phyloP scores from a whole-genome alignment of 129 eudicot genomes.

The Artemisia argyi region DNA sequence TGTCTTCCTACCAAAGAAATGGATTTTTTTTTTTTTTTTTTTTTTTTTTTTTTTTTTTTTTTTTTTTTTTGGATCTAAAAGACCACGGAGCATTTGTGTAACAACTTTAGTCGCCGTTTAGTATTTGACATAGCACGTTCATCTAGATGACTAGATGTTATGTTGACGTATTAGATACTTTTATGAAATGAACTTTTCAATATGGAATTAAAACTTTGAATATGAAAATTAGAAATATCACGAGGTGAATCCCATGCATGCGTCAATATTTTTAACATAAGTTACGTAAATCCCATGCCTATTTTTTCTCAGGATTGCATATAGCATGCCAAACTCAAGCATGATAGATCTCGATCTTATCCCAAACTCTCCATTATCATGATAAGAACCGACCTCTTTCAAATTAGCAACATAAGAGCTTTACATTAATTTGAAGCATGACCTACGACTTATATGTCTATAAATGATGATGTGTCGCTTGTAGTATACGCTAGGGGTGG shows the following conservation, averaged over 20 bases:
- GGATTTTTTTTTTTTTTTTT: too few species aligned
- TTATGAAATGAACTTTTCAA: not conserved
- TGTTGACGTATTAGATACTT: not conserved
- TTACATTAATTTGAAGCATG: too few species aligned
- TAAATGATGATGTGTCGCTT: too few species aligned
- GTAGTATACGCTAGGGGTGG: too few species aligned
- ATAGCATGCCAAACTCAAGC: conserved; percentile 19
- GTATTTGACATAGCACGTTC: conserved; percentile 5
- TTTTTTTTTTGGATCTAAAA: not conserved
- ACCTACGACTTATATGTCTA: too few species aligned
- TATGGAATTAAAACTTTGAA: not conserved
- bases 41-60: too few species aligned
- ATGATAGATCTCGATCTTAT: too few species aligned
- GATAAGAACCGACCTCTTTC: too few species aligned
- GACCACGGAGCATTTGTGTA: not conserved
- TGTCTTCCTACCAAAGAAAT: conserved; percentile 7
- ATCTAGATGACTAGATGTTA: not conserved
- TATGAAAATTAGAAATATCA: not conserved
- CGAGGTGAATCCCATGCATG: conserved; percentile 13
- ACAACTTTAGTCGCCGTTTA: not conserved
- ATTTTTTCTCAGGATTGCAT: conserved; percentile 17
- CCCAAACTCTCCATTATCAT: too few species aligned
- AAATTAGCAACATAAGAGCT: too few species aligned
- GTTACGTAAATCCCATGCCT: conserved; percentile 27
- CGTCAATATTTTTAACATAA: conserved; percentile 13